These are phyloP conservation scores for Alliaria petiolata DNA, from an alignment of 345 rosid genomes.

Conservation along the genomic window DNA sequence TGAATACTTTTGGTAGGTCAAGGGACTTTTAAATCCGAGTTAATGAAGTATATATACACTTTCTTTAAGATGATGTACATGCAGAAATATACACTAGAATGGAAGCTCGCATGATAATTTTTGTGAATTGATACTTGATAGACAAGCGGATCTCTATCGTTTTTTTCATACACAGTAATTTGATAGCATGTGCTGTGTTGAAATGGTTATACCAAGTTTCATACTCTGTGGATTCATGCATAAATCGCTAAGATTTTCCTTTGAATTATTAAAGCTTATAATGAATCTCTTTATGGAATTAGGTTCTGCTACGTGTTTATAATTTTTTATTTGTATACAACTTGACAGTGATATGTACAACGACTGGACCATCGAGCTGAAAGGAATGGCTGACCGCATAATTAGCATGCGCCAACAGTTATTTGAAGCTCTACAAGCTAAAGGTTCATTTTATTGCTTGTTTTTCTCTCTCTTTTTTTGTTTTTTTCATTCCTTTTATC, in stretches of 20 bases:
- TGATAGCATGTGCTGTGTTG: not conserved
- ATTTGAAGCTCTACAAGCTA: slow-evolving; percentile 50
- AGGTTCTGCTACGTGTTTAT: slow-evolving; percentile 12
- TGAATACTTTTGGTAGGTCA: not conserved
- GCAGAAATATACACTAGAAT: not conserved
- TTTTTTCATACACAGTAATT: not conserved
- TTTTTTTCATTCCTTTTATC: not conserved
- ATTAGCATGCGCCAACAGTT: slow-evolving; percentile 67
- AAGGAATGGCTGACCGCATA: slow-evolving; percentile 74
- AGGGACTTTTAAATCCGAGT: not conserved
- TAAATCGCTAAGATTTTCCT: not conserved
- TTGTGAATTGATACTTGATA: not conserved
- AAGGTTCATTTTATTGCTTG: slow-evolving; percentile 36
- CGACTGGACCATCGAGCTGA: slow-evolving; percentile 70
- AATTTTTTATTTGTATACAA: not conserved
- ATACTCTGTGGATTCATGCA: not conserved
- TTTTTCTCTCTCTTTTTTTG: not conserved
- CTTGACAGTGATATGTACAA: slow-evolving; percentile 50
- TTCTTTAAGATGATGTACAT: not conserved
- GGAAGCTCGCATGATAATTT: not conserved
- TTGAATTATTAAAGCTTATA: not conserved
- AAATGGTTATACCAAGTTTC: not conserved
- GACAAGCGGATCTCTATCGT: not conserved
- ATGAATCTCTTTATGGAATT: not conserved
- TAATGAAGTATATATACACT: not conserved